These are phyloP conservation scores for Synchytrium microbalum DNA, from an alignment of 371 early-diverging fungal genomes.

Conservation along the genomic window DNA sequence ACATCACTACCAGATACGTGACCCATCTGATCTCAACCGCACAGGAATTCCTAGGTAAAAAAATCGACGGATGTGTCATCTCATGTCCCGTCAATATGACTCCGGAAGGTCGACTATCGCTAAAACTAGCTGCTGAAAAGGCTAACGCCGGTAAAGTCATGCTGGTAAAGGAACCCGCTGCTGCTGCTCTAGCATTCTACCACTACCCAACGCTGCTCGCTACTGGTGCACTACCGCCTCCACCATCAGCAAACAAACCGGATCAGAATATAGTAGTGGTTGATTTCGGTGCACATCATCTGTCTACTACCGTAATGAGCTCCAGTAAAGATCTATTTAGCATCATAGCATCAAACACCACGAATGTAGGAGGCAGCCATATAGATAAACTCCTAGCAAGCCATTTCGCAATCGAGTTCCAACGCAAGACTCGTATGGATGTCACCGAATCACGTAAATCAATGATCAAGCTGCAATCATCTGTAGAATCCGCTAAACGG, in stretches of 20 bases:
- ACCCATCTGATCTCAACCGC: constrained; percentile 81
- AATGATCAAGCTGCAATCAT: constrained; percentile 65
- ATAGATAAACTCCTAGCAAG: constrained; percentile 85
- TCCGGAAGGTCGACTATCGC: constrained; percentile 72
- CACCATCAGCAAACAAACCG: constrained; percentile 28
- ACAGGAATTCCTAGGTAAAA: constrained; percentile 72
- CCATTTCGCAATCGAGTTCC: constrained; percentile 81
- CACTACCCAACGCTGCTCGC: constrained; percentile 49
- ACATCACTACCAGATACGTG: constrained; percentile 72
- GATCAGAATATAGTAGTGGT: constrained; percentile 85
- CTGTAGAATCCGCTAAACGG: constrained; percentile 88
- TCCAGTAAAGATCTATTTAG: constrained; percentile 85
- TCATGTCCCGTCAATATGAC: constrained; percentile 93
- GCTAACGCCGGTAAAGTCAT: constrained; percentile 74
- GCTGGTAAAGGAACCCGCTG: constrained; percentile 92
- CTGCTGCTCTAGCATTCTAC: constrained; percentile 92
- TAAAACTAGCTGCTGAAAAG: constrained; percentile 70
- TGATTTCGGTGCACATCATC: constrained; percentile 94
- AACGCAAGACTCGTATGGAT: constrained; percentile 75
- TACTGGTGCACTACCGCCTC: constrained; percentile 11
- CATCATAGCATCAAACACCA: constrained; percentile 76
- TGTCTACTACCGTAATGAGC: constrained; percentile 86
- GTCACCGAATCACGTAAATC: constrained; percentile 66
- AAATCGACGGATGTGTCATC: constrained; percentile 80
- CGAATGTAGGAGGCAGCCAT: constrained; percentile 82